Percentiles rank a stretch among this genome's conserved stretches.
phyloP scores from a whole-genome alignment of 2,329 filamentous ascomycete species.

The Colletotrichum acutatum region DNA sequence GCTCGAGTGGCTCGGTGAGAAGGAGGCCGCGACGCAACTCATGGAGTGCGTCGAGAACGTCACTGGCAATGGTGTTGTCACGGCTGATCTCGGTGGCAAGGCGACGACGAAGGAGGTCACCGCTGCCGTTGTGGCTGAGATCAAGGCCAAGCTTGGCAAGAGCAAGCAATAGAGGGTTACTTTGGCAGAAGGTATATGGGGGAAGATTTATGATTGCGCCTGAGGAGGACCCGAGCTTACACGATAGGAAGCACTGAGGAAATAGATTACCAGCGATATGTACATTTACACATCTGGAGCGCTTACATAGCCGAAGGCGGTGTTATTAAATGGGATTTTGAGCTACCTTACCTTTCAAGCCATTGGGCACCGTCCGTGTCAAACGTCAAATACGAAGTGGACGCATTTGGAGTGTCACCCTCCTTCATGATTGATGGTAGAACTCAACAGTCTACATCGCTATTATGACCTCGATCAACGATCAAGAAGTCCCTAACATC shows the following conservation, averaged over 20 bases:
- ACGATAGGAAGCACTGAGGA: not conserved
- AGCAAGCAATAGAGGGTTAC: not conserved
- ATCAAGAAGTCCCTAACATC: too few species aligned
- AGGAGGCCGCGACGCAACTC: conserved; percentile 56
- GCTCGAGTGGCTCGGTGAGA: conserved; percentile 63
- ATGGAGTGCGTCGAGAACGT: conserved; percentile 62
- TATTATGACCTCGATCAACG: too few species aligned
- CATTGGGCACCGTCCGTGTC: too few species aligned
- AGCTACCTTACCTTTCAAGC: too few species aligned
- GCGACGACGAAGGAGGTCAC: conserved; percentile 37
- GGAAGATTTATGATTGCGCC: not conserved
- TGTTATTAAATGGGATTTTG: too few species aligned
- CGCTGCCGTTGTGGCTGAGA: conserved; percentile 29
- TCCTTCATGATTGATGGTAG: too few species aligned
- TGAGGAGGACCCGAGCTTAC: not conserved
- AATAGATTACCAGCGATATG: not conserved
- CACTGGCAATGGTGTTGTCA: conserved; percentile 58
- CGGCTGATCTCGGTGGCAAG: conserved; percentile 60
- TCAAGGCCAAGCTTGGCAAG: conserved; percentile 23
- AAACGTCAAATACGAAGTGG: too few species aligned
- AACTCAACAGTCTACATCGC: too few species aligned
- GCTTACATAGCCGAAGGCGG: not conserved
- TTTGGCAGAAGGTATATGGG: not conserved
- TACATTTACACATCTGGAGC: not conserved
- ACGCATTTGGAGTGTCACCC: too few species aligned